These are phyloP conservation scores for Aspergillus ellipticus DNA, from an alignment of 495 filamentous ascomycete species.

Conservation along the genomic window DNA sequence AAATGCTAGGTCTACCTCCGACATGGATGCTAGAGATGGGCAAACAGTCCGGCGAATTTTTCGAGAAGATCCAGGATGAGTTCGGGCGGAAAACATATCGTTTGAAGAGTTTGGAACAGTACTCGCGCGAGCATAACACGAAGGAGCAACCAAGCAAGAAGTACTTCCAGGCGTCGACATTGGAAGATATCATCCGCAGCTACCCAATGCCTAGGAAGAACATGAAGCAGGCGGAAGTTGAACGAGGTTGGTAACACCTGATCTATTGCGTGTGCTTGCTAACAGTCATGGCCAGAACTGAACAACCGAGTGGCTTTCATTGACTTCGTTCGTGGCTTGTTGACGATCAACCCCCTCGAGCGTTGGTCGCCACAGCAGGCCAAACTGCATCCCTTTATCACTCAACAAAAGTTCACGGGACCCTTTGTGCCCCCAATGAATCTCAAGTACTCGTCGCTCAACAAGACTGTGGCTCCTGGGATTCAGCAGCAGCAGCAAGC, in stretches of 20 bases:
- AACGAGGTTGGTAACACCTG: conserved; percentile 64
- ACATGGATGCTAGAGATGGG: conserved; percentile 99
- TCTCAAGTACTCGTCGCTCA: conserved; percentile 75
- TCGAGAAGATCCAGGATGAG: conserved; percentile 90
- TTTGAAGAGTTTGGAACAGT: conserved; percentile 95
- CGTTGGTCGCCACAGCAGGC: conserved; percentile 98
- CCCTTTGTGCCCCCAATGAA: conserved; percentile 98
- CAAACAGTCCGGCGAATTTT: conserved; percentile 96
- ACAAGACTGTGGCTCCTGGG: conserved; percentile 88
- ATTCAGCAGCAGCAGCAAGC: conserved; percentile 96
- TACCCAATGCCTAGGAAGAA: conserved; percentile 99
- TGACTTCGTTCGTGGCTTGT: conserved; percentile 92
- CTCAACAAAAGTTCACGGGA: conserved; percentile 93
- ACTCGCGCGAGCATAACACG: conserved; percentile 87
- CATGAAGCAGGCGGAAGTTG: conserved; percentile 96
- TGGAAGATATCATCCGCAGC: conserved; percentile 94
- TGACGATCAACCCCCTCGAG: conserved; percentile 94
- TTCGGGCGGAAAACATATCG: conserved; percentile 87
- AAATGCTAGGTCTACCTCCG: conserved; percentile 95
- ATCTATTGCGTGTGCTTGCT: conserved; percentile 20
- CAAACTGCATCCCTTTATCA: conserved; percentile 97
- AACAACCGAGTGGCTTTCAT: conserved; percentile 98
- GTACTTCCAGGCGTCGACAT: conserved; percentile 89
- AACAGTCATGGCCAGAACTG: conserved; percentile 65
- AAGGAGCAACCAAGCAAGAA: conserved; percentile 99